Evolutionary conservation across 495 filamentous ascomycete genomes (phyloP).

Genomic region (Aspergillus nidulans): DNA sequence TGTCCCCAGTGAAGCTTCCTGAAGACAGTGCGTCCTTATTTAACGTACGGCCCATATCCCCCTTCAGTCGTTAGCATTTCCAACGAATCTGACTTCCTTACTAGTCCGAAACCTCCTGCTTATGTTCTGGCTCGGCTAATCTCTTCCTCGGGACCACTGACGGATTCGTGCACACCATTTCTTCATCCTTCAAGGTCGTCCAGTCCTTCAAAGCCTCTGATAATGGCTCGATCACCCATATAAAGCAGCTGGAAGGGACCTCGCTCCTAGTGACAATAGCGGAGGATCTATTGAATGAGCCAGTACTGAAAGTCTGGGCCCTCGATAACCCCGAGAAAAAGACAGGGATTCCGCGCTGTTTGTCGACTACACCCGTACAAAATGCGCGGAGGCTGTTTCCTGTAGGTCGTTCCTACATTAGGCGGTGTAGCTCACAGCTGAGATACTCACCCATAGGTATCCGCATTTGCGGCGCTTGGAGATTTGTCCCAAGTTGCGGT

Average conservation of each 20-base stretch:
- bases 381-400: conserved; percentile 94
- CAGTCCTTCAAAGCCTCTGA: conserved; percentile 85
- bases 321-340: conserved; percentile 93
- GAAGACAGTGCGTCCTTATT: conserved; percentile 64
- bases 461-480: conserved; percentile 78
- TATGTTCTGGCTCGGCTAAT: conserved; percentile 84
- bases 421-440: neutral
- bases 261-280: conserved; percentile 81
- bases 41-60: conserved; percentile 42
- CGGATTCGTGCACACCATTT: conserved; percentile 82
- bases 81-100: conserved; percentile 13
- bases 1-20: conserved; percentile 73
- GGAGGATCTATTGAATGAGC: conserved; percentile 82
- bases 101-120: conserved; percentile 59
- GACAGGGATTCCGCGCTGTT: conserved; percentile 78
- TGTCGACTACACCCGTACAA: conserved; percentile 77
- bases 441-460: conserved; percentile 55
- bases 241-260: conserved; percentile 89
- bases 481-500: conserved; percentile 89
- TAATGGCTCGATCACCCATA: conserved; percentile 75
- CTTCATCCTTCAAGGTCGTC: conserved; percentile 78
- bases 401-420: conserved; percentile 39
- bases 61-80: neutral
- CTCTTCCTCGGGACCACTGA: conserved; percentile 83
- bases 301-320: conserved; percentile 91